Conservation (phyloP, 192 early-diverging fungal genomes). For the Mortierella claussenii region DNA sequence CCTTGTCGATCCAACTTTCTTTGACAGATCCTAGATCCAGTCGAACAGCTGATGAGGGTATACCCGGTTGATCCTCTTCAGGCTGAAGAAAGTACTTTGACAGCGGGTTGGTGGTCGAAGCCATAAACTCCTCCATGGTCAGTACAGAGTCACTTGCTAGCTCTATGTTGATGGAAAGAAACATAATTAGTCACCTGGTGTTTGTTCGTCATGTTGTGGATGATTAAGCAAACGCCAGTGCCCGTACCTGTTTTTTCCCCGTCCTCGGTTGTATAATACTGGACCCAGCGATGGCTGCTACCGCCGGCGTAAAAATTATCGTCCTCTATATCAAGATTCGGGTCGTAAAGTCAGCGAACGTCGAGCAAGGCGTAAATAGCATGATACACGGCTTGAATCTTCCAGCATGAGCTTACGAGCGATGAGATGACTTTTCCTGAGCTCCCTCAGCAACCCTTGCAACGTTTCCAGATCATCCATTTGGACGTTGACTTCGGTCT, state of each 20-base stretch:
- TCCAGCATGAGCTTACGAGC: slow-evolving; percentile 50
- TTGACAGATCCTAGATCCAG: slow-evolving; percentile 38
- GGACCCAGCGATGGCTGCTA: slow-evolving; percentile 53
- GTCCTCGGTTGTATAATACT: slow-evolving; percentile 39
- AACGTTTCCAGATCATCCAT: slow-evolving; percentile 39
- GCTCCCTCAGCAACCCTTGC: slow-evolving; percentile 39
- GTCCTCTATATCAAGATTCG: slow-evolving; percentile 43
- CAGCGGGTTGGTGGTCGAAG: slow-evolving; percentile 30
- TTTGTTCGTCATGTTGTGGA: neutral
- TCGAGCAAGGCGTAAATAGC: too few species aligned
- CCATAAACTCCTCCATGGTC: slow-evolving; percentile 44
- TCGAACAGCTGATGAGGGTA: slow-evolving; percentile 1
- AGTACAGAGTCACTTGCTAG: neutral
- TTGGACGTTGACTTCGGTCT: slow-evolving; percentile 35
- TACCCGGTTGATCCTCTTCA: slow-evolving; percentile 19
- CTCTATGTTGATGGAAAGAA: slow-evolving; percentile 1
- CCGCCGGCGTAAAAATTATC: slow-evolving; percentile 52
- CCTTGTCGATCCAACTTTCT: slow-evolving; percentile 41
- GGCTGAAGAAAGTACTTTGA: slow-evolving; percentile 47
- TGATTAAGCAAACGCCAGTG: neutral
- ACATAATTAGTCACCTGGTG: neutral
- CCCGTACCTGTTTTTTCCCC: slow-evolving; percentile 1
- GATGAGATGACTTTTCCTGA: slow-evolving; percentile 42
- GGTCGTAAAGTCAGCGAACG: too few species aligned
- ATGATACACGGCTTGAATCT: too few species aligned